Evolutionary conservation across 768 basidiomycete species (phyloP), one percentile per base, ranked within the genome.

Genomic region (Inosperma sp.): DNA sequence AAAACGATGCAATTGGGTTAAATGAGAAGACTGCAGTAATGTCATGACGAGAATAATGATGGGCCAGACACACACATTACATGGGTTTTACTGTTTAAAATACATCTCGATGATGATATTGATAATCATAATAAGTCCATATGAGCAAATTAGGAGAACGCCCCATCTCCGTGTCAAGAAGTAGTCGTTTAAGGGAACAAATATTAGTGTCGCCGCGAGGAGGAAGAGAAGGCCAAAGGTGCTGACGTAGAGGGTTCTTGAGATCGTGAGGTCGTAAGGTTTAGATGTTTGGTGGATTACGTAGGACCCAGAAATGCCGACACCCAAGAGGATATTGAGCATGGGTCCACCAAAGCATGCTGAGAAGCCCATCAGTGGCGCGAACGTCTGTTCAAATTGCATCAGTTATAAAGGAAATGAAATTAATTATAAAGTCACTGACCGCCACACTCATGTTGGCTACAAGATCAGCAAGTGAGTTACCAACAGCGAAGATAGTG

Each of bases 391-490:
- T 1, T 35, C 19, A 29, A 14, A 13, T 29, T 35, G 26, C 9
- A 9, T 8, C 10, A 48, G 26, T 19, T 12, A 31, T 22, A 16
- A 9, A 48, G 27, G 22, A 16, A 51, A 25, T 26, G 7, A 34
- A 9, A 12, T 25, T 5, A 21, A 23, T 6, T 43, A 52, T 55
- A 17, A 23, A 10, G 10, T 7, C 10, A 74, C 81, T 48, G 70
- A 82, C 88, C 17, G 95, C 95, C 8, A 98, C 91, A 46, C 88
- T 93, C 74, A 91, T 89, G 68, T 98, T 97, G 17, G 96, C 95
- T 5, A 99, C 94, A 17, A 97, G 80, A 68, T 99, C 96, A 0
- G 94, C 95, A 4, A 96, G 78, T 12, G 92, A 95, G 66, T 98
- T 98, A 21, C 96, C 95, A 23, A 97, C 79, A 1, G 95, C 96